Percentiles rank a stretch among this genome's conserved stretches.
Conservation (phyloP, 2,329 filamentous ascomycete species). For the Xylariaceae sp. region DNA sequence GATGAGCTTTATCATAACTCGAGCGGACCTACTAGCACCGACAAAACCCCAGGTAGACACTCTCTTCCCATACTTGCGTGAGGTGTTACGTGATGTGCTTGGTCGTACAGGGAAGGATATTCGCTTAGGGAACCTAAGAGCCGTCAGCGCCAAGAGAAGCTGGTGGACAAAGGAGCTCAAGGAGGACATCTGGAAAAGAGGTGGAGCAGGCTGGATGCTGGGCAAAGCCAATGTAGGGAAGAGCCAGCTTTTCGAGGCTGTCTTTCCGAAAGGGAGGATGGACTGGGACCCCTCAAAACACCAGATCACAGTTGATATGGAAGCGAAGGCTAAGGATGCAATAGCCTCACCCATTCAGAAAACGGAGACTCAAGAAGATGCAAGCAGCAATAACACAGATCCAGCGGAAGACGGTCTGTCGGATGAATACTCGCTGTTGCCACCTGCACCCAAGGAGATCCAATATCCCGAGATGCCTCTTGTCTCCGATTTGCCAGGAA, state of each 20-base stretch:
- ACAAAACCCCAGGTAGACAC: slow-evolving; percentile 82
- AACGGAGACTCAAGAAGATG: not conserved
- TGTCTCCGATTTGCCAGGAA: slow-evolving; percentile 86
- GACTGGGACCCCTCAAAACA: slow-evolving; percentile 46
- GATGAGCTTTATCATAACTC: slow-evolving; percentile 88
- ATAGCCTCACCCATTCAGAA: not conserved
- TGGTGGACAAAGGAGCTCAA: slow-evolving; percentile 94
- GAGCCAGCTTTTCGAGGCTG: slow-evolving; percentile 84
- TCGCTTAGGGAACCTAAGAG: slow-evolving; percentile 85
- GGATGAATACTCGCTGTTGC: slow-evolving; percentile 67
- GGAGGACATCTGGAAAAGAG: slow-evolving; percentile 81
- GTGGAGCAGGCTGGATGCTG: slow-evolving; percentile 92
- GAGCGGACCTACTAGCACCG: slow-evolving; percentile 84
- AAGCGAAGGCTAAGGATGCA: slow-evolving; percentile 24
- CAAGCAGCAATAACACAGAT: slow-evolving; percentile 31
- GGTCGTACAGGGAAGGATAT: slow-evolving; percentile 70
- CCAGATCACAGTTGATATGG: slow-evolving; percentile 45
- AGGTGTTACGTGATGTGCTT: slow-evolving; percentile 78
- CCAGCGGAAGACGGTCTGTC: slow-evolving; percentile 33
- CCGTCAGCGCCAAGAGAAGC: slow-evolving; percentile 81
- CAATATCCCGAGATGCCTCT: slow-evolving; percentile 84
- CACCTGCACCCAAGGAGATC: slow-evolving; percentile 74
- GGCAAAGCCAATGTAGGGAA: slow-evolving; percentile 99
- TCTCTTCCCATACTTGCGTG: slow-evolving; percentile 83
- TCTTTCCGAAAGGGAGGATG: slow-evolving; percentile 79